phyloP scores from a whole-genome alignment of 163 green algal species.

The Trebouxiophyceae sp. region DNA sequence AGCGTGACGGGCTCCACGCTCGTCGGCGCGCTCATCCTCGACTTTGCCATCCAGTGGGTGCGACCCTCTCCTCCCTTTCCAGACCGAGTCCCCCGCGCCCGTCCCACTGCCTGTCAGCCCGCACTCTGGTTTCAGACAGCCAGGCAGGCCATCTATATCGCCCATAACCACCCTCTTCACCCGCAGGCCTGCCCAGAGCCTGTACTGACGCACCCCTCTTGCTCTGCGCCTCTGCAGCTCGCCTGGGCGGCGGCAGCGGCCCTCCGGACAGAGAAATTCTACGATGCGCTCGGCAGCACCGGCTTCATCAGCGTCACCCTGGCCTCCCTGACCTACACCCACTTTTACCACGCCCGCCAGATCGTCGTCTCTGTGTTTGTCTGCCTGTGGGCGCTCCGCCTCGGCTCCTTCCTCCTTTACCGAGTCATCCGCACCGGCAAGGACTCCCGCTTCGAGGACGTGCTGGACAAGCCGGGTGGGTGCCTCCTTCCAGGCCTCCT shows the following conservation, averaged over 20 bases:
- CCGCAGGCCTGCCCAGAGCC: not conserved
- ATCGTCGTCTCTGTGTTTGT: constrained; percentile 49
- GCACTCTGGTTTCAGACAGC: too few species aligned
- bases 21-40: constrained; percentile 45
- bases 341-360: constrained; percentile 30
- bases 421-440: constrained; percentile 51
- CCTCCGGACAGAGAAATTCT: constrained; percentile 71
- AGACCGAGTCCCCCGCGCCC: not conserved
- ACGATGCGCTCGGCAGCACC: constrained; percentile 55
- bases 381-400: constrained; percentile 49
- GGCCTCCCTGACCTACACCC: constrained; percentile 27
- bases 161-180: not conserved
- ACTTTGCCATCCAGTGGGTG: constrained; percentile 59
- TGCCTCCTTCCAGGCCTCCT: too few species aligned
- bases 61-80: not conserved
- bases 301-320: constrained; percentile 48
- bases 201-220: not conserved
- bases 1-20: constrained; percentile 36
- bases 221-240: constrained; percentile 3
- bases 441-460: constrained; percentile 62
- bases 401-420: constrained; percentile 62
- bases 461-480: constrained; percentile 48
- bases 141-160: too few species aligned
- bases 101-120: too few species aligned
- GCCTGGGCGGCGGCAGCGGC: constrained; percentile 50